These are phyloP conservation scores for Phytophthora megakarya DNA, from an alignment of 352 stramenopile genomes.

Conservation along the genomic window DNA sequence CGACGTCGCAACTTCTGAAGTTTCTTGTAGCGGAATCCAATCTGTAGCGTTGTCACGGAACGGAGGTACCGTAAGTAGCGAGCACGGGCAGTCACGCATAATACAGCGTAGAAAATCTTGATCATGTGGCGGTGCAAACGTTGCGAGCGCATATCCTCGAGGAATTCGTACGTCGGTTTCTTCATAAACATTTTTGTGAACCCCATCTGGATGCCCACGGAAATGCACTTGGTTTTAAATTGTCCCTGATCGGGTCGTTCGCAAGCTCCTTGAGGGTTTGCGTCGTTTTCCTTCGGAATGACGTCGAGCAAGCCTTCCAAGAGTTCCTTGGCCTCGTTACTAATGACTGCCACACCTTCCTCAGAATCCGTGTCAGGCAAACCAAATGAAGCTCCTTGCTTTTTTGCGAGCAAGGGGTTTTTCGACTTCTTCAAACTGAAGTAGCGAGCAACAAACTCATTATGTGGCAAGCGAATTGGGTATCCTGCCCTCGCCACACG, in stretches of 20 bases:
- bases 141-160: constrained; percentile 88
- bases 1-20: constrained; percentile 34
- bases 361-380: constrained; percentile 50
- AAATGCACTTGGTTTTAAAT: constrained; percentile 64
- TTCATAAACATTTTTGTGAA: constrained; percentile 97
- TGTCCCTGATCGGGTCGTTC: constrained; percentile 73
- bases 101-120: constrained; percentile 71
- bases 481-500: constrained; percentile 86
- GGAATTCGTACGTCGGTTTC: constrained; percentile 87
- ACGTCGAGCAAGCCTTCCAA: constrained; percentile 90
- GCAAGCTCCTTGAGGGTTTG: constrained; percentile 75
- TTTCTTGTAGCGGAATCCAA: constrained; percentile 67
- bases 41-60: constrained; percentile 59
- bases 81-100: constrained; percentile 59
- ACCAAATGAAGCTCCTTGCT: constrained; percentile 45
- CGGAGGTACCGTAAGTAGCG: constrained; percentile 66
- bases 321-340: constrained; percentile 67
- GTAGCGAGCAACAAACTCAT: constrained; percentile 78
- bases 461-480: constrained; percentile 75
- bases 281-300: constrained; percentile 89
- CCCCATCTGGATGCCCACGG: constrained; percentile 90
- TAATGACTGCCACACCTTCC: constrained; percentile 41
- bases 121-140: constrained; percentile 72
- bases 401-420: constrained; percentile 48
- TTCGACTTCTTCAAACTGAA: constrained; percentile 66